A percentile compares a stretch with the other conserved stretches of the same genome.
Evolutionary conservation across 169 alveolate genomes (phyloP).

Genomic region (Cryptosporidium baileyi): DNA sequence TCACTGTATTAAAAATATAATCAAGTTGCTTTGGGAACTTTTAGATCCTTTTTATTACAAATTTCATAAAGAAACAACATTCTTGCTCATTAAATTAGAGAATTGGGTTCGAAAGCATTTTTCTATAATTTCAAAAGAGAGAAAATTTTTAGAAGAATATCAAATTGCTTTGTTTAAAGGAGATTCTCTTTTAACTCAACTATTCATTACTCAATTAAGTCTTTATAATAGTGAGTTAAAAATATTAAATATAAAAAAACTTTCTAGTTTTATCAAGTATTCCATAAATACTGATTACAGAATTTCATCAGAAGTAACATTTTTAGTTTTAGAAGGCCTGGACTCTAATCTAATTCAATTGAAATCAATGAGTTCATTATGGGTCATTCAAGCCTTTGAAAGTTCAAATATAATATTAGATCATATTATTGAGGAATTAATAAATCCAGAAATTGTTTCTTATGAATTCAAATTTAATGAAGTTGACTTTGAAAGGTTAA

Average conservation of each 20-base stretch:
- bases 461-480: neutral
- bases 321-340: constrained; percentile 42
- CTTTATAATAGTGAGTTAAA: neutral
- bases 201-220: constrained; percentile 41
- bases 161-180: neutral
- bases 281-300: neutral
- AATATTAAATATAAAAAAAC: constrained; percentile 21
- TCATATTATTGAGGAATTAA: constrained; percentile 17
- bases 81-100: constrained; percentile 2
- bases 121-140: neutral
- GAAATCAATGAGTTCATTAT: constrained; percentile 21
- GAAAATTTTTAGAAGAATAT: neutral
- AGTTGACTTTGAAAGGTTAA: constrained; percentile 37
- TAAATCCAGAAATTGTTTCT: neutral
- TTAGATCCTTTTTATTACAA: neutral
- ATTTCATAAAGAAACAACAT: constrained; percentile 11
- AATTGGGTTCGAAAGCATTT: constrained; percentile 8
- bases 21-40: constrained; percentile 4
- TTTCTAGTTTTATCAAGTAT: constrained; percentile 31
- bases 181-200: constrained; percentile 16
- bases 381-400: constrained; percentile 51
- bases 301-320: constrained; percentile 52
- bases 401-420: constrained; percentile 36
- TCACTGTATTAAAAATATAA: constrained; percentile 6
- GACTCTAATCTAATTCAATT: constrained; percentile 21